Conservation (phyloP, 805 yeast species). For the Monosporozyma solicola region DNA sequence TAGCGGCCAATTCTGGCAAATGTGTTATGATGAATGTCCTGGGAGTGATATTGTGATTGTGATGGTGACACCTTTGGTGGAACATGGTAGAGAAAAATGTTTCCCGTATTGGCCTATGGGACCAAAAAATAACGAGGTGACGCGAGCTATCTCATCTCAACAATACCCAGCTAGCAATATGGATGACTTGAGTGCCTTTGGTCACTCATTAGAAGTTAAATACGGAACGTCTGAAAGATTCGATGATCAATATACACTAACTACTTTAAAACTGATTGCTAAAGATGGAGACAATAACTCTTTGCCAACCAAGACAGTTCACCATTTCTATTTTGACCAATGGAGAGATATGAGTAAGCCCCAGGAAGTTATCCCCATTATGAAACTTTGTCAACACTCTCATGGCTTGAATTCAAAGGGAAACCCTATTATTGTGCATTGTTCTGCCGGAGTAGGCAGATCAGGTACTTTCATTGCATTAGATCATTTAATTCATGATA, state of each 20-base stretch:
- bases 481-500: slow-evolving; percentile 27
- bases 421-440: slow-evolving; percentile 67
- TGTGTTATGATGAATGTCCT: slow-evolving; percentile 53
- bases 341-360: slow-evolving; percentile 84
- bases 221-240: slow-evolving; percentile 14
- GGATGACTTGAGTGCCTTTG: slow-evolving; percentile 17
- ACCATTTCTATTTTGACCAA: slow-evolving; percentile 63
- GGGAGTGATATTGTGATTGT: slow-evolving; percentile 49
- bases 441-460: slow-evolving; percentile 97
- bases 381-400: slow-evolving; percentile 25
- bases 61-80: slow-evolving; percentile 70
- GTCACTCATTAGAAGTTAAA: slow-evolving; percentile 13
- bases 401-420: slow-evolving; percentile 21
- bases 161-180: slow-evolving; percentile 20
- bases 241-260: slow-evolving; percentile 17
- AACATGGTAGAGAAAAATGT: slow-evolving; percentile 67
- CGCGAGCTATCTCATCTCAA: slow-evolving; percentile 4
- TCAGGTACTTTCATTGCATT: slow-evolving; percentile 79
- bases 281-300: slow-evolving; percentile 27
- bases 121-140: slow-evolving; percentile 4
- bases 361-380: slow-evolving; percentile 29
- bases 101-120: slow-evolving; percentile 62
- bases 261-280: slow-evolving; percentile 17
- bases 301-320: slow-evolving; percentile 33
- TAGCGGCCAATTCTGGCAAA: slow-evolving; percentile 81